Base-by-base conservation (phyloP, 2,329 filamentous ascomycete genomes). In the Claviceps cyperi region DNA sequence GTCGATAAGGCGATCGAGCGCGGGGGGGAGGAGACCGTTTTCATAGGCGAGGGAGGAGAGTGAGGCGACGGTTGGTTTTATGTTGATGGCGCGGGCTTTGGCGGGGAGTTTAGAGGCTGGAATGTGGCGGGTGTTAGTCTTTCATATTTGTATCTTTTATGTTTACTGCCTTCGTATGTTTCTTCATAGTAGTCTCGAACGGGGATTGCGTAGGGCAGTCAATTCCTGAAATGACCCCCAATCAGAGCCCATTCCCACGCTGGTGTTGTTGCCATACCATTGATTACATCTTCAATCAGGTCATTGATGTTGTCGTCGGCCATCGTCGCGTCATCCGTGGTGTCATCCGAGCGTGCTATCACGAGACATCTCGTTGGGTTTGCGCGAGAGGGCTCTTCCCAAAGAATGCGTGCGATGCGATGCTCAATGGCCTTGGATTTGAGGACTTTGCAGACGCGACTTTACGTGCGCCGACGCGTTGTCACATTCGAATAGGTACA, bases 31-130 rank as follows among this genome's bases (percentile, higher is more conserved):
- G 48, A 92, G 71, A 7, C 88, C 88, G 51, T 75, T 70, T 53
- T 84, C 79, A 64, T 85, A 87, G 11, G 79, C 78, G 55, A 77
- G 68, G 5, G 76, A 75, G 45, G 76, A 71, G 50, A 89, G 71
- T 24, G 68, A 75, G 61, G 86, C 79, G 46, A 87, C 74, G 15
- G 78, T 70, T 19, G 77, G 71, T 56, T 83, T 81, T 54, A 87
- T 75, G 59, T 74, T 78, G 44, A 72, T 70, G 35, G 69, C 67
- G 44, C 86, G 78, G 56, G 83, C 77, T 62, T 86, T 89, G 52
- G 82, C 72, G 0, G 84, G 77, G 35, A 77, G 58, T 56, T 73
- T 76, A 19, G 80, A 76, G 21, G 77, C 79, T 83, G 53, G 28
- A 19, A 15, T 46, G 21, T 50, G 28, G 36, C 39, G 22, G 17